Base-by-base conservation (phyloP, 768 basidiomycete genomes). In the Hebeloma cylindrosporum region DNA sequence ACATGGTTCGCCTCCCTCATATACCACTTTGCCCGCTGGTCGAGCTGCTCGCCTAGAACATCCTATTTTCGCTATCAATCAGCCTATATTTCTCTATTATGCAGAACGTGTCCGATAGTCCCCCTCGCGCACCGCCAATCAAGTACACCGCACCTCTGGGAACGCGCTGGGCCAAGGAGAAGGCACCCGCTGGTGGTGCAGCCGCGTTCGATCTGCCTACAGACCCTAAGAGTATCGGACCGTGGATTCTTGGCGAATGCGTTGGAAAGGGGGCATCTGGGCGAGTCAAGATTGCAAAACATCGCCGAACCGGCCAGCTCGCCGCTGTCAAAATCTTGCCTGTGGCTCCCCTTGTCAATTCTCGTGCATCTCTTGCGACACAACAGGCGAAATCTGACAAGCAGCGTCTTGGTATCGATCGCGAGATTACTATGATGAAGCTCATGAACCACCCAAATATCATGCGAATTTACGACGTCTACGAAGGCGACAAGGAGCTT, bases 391-490 rank as follows among this genome's bases (percentile, higher is more conserved):
- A 85, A 66, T 77, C 79, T 2, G 87, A 92, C 51, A 91, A 90
- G 63, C 82, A 85, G 51, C 79, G 86, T 47, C 78, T 94, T 35
- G 87, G 89, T 3, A 86, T 97, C 48, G 93, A 96, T 63, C 73
- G 91, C 51, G 94, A 98, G 65, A 95, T 98, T 49, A 91, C 89
- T 44, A 93, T 97, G 84, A 95, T 98, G 94, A 98, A 97, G 65
- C 85, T 97, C 56, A 93, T 98, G 84, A 90, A 94, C 59, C 94
- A 98, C 61, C 94, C 93, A 1, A 96, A 96, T 67, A 92, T 98
- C 57, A 81, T 97, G 73, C 83, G 87, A 50, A 85, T 98, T 29
- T 93, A 91, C 66, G 94, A 98, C 60, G 94, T 97, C 42, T 96
- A 88, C 66, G 93, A 97, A 68, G 88, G 90, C 60, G 83, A 88